A percentile compares a stretch with the other conserved stretches of the same genome.
Evolutionary conservation across 2,329 filamentous ascomycete species (phyloP).

Genomic region (Rhinocladiella similis): DNA sequence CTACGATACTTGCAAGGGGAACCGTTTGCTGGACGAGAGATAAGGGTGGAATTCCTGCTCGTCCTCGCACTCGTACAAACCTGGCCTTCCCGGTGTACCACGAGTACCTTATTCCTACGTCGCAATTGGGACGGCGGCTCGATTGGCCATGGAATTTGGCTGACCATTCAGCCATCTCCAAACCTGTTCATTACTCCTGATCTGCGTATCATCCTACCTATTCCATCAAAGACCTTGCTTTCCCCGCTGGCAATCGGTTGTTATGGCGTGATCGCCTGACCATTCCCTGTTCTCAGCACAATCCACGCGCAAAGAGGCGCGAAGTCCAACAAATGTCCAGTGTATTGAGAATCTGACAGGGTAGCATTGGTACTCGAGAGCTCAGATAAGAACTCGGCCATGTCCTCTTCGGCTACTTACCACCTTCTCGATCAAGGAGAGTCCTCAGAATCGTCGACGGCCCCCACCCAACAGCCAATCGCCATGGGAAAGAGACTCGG

Average conservation of each 20-base stretch:
- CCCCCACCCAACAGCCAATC: conserved; percentile 11
- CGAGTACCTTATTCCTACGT: too few relatives aligned
- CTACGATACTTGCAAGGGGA: too few relatives aligned
- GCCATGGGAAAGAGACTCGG: conserved; percentile 37
- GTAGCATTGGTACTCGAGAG: not conserved
- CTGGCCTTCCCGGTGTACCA: too few relatives aligned
- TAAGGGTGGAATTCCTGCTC: too few relatives aligned
- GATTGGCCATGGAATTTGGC: not conserved
- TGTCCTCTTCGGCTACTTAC: conserved; percentile 21
- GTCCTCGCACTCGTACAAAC: too few relatives aligned
- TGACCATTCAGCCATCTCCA: not conserved
- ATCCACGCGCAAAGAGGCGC: not conserved
- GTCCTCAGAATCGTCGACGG: conserved; percentile 8
- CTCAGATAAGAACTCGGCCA: conserved; percentile 9
- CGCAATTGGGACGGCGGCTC: too few relatives aligned
- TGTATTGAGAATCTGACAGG: not conserved
- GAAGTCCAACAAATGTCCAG: conserved; percentile 5
- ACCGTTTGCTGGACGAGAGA: too few relatives aligned
- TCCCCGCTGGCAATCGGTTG: not conserved
- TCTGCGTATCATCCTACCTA: conserved; percentile 3
- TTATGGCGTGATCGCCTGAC: conserved; percentile 2
- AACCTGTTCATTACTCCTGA: not conserved
- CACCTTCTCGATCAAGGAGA: conserved; percentile 17
- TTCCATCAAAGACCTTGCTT: conserved; percentile 2
- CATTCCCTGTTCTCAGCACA: not conserved